Evolutionary conservation across 306 rosid genomes (phyloP).

Genomic region (Casuarina glauca): DNA sequence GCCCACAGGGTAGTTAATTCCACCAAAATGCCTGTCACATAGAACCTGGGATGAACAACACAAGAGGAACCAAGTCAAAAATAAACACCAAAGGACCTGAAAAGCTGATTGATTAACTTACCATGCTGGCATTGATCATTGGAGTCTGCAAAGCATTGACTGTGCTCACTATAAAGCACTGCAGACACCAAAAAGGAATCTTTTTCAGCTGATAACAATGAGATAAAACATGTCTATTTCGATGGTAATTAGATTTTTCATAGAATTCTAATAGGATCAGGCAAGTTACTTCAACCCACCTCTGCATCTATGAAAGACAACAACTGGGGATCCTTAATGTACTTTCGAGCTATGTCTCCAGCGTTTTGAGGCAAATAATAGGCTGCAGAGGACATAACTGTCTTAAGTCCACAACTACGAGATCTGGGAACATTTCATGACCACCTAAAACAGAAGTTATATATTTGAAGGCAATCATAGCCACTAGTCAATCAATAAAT

Average conservation of each 20-base stretch:
- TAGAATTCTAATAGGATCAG: conserved; percentile 19
- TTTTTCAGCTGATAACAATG: conserved; percentile 11
- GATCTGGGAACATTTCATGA: conserved; percentile 17
- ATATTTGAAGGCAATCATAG: conserved; percentile 1
- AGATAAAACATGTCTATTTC: conserved; percentile 13
- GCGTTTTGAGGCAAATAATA: conserved; percentile 95
- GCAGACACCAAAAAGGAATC: conserved; percentile 32
- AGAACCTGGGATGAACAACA: conserved; percentile 56
- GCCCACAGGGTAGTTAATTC: conserved; percentile 91
- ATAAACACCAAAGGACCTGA: conserved; percentile 7
- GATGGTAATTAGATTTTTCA: conserved; percentile 3
- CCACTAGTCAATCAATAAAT: background rate
- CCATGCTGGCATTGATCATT: conserved; percentile 99
- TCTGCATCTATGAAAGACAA: conserved; percentile 95
- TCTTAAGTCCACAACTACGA: conserved; percentile 18
- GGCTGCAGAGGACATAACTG: conserved; percentile 50
- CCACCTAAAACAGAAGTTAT: conserved; percentile 2
- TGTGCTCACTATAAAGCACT: conserved; percentile 97
- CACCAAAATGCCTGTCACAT: conserved; percentile 94
- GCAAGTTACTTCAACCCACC: conserved; percentile 51
- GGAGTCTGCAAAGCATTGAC: conserved; percentile 94
- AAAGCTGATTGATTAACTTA: conserved; percentile 33
- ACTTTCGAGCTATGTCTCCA: conserved; percentile 85
- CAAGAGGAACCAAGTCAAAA: conserved; percentile 13
- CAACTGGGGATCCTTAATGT: conserved; percentile 73